phyloP scores from a whole-genome alignment of 2,329 filamentous ascomycete genomes.

The Alternaria sp. region DNA sequence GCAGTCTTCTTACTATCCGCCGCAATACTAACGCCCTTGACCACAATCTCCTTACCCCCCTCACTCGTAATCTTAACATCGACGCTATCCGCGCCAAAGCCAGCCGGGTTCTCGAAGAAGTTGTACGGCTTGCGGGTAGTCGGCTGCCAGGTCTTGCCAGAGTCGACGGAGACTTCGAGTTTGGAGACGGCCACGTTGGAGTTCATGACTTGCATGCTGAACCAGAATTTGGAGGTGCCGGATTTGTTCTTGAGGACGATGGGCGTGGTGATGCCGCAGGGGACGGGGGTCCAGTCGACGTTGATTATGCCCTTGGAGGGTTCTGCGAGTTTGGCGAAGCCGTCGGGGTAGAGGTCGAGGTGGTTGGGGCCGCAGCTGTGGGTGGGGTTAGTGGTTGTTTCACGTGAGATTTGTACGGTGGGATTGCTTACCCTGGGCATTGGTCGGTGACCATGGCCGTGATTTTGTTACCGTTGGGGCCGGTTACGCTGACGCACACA shows the following conservation, averaged over 20 bases:
- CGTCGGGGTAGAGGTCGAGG: slow-evolving; percentile 62
- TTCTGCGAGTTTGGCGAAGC: slow-evolving; percentile 57
- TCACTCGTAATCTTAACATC: slow-evolving; percentile 63
- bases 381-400: neutral
- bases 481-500: slow-evolving; percentile 65
- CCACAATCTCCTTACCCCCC: slow-evolving; percentile 58
- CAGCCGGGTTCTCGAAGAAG: slow-evolving; percentile 66
- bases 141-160: slow-evolving; percentile 64
- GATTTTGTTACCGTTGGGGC: slow-evolving; percentile 63
- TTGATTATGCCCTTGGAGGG: slow-evolving; percentile 56
- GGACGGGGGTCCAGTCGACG: slow-evolving; percentile 58
- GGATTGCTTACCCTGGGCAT: slow-evolving; percentile 52
- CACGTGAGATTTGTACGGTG: fast-evolving
- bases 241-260: slow-evolving; percentile 62
- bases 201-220: slow-evolving; percentile 70
- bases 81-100: slow-evolving; percentile 62
- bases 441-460: slow-evolving; percentile 70
- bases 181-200: slow-evolving; percentile 62
- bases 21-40: slow-evolving; percentile 59
- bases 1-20: slow-evolving; percentile 33
- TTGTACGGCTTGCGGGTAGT: slow-evolving; percentile 61
- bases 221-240: slow-evolving; percentile 60
- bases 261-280: slow-evolving; percentile 59
- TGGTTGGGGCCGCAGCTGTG: slow-evolving; percentile 57
- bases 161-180: slow-evolving; percentile 67